Percentiles rank a stretch among this genome's conserved stretches.
Evolutionary conservation across 106 monocot species (phyloP).

Genomic region (Dioscorea zingiberensis): DNA sequence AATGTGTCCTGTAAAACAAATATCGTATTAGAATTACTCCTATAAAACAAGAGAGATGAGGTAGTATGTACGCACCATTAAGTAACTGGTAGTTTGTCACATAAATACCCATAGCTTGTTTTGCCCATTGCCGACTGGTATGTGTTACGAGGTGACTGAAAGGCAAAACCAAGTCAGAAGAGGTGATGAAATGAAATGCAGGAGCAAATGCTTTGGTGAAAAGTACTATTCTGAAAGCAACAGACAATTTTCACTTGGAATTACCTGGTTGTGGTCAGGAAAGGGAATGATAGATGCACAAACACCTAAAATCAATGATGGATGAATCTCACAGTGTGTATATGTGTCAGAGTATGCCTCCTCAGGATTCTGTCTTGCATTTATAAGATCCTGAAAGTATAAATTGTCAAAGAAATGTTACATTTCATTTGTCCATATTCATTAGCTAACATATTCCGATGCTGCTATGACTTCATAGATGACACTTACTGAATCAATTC

Average conservation of each 20-base stretch:
- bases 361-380: conserved; percentile 81
- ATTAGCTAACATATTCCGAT: too few species aligned
- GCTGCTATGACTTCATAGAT: too few species aligned
- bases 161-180: conserved; percentile 9
- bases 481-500: too few species aligned
- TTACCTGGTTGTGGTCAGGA: conserved; percentile 98
- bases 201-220: too few species aligned
- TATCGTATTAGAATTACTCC: background rate
- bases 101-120: conserved; percentile 99
- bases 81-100: conserved; percentile 95
- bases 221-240: too few species aligned
- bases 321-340: conserved; percentile 99
- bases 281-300: conserved; percentile 99
- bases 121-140: conserved; percentile 99
- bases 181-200: background rate
- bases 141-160: conserved; percentile 97
- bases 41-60: background rate
- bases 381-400: conserved; percentile 77
- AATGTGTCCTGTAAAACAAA: conserved; percentile 71
- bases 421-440: too few species aligned
- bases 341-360: conserved; percentile 93
- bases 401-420: too few species aligned
- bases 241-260: too few species aligned
- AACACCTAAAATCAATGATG: conserved; percentile 94
- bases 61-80: conserved; percentile 50